Evolutionary conservation across 2,329 filamentous ascomycete species (phyloP).

Genomic region (Elsinoe fawcettii): DNA sequence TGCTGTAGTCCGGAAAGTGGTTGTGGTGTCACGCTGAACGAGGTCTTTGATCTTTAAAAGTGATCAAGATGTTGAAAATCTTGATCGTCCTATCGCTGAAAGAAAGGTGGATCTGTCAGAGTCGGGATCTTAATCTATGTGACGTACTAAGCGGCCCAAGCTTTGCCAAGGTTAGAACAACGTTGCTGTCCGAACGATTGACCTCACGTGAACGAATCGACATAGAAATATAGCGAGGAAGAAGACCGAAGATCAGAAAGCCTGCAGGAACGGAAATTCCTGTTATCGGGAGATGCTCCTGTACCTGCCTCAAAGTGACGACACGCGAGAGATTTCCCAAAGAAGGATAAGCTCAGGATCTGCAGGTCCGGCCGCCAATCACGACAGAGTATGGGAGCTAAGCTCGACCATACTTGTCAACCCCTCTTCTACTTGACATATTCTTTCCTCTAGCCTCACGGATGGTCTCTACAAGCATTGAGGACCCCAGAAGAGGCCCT

Average conservation of each 20-base stretch:
- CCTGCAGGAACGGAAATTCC: background rate
- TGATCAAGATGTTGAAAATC: background rate
- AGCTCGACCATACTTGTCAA: background rate
- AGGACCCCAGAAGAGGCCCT: too few species aligned
- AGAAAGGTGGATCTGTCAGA: constrained; percentile 1
- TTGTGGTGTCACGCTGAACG: background rate
- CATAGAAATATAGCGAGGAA: background rate
- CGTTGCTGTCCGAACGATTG: background rate
- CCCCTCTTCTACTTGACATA: background rate
- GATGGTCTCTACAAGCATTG: too few species aligned
- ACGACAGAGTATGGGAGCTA: background rate
- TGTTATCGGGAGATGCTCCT: background rate
- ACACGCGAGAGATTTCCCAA: constrained; percentile 5
- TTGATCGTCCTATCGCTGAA: background rate
- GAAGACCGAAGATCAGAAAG: background rate
- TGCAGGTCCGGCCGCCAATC: constrained; percentile 2
- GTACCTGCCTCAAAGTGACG: constrained; percentile 3
- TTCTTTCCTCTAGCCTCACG: too few species aligned
- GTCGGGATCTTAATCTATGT: background rate
- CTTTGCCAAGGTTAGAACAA: background rate
- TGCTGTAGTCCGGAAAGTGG: constrained; percentile 2
- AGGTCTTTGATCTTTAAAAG: background rate
- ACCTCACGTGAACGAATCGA: background rate
- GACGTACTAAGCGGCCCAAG: background rate
- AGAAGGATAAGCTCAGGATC: constrained; percentile 1